A percentile compares a stretch with the other conserved stretches of the same genome.
Conservation (phyloP, 257 asterid genomes). For the Solanum lycopersicoides region DNA sequence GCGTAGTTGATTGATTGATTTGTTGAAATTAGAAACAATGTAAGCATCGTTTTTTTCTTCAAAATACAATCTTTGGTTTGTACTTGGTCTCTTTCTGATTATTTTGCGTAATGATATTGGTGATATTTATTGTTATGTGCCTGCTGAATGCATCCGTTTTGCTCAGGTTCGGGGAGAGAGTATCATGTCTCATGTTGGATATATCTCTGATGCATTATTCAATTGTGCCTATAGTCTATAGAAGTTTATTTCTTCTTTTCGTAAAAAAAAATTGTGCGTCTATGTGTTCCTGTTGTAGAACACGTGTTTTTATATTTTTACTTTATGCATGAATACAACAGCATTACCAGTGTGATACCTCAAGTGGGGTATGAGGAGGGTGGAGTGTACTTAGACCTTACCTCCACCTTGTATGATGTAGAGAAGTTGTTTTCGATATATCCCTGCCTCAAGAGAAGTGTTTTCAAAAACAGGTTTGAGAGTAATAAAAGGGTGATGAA, state of each 20-base stretch:
- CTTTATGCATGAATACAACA: neutral
- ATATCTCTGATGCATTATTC: neutral
- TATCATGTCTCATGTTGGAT: neutral
- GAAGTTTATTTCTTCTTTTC: neutral
- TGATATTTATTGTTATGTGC: neutral
- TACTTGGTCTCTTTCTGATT: neutral
- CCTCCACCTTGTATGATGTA: neutral
- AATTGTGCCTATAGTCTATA: neutral
- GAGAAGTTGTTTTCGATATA: neutral
- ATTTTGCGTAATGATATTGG: neutral
- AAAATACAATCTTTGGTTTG: neutral
- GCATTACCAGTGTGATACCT: neutral
- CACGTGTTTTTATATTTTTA: neutral
- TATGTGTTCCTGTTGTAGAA: neutral
- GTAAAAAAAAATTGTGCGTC: neutral
- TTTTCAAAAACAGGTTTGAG: neutral
- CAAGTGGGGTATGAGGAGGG: neutral
- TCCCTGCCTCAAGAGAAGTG: neutral
- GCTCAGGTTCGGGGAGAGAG: neutral
- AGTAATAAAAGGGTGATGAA: neutral
- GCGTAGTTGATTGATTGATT: neutral
- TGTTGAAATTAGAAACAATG: neutral
- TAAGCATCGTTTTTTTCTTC: neutral
- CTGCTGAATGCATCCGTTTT: neutral
- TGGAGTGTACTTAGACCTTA: neutral